Percentiles rank a stretch among this genome's conserved stretches.
Evolutionary conservation across 768 basidiomycete genomes (phyloP).

Genomic region (Amanita brunnescens): DNA sequence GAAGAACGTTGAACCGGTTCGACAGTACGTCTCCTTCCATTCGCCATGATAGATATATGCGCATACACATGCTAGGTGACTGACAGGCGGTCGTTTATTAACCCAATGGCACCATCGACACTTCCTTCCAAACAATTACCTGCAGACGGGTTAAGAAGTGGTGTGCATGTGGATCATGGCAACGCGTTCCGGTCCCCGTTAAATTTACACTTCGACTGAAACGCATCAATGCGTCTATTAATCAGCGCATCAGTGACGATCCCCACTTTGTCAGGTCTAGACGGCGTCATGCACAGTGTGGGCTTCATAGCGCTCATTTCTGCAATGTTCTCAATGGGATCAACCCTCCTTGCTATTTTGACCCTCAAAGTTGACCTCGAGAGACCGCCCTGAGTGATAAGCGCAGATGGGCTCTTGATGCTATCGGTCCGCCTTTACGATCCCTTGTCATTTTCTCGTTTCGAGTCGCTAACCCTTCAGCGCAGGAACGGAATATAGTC

Average conservation of each 20-base stretch:
- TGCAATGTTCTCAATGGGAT: slow-evolving; percentile 60
- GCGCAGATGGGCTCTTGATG: slow-evolving; percentile 48
- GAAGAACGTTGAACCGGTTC: slow-evolving; percentile 51
- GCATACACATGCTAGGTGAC: too few relatives aligned
- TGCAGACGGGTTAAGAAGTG: slow-evolving; percentile 42
- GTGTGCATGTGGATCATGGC: slow-evolving; percentile 60
- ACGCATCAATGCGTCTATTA: slow-evolving; percentile 78
- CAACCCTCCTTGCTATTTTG: slow-evolving; percentile 63
- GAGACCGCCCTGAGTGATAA: slow-evolving; percentile 36
- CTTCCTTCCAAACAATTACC: slow-evolving; percentile 45
- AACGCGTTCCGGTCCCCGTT: slow-evolving; percentile 19
- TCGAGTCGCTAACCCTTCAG: too few relatives aligned
- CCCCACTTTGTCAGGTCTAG: slow-evolving; percentile 69
- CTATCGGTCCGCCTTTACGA: too few relatives aligned
- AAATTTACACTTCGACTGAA: too few relatives aligned
- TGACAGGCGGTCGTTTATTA: too few relatives aligned
- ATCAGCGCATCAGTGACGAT: slow-evolving; percentile 78
- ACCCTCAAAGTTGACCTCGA: slow-evolving; percentile 61
- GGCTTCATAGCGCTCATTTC: slow-evolving; percentile 63
- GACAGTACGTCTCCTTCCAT: slow-evolving; percentile 14
- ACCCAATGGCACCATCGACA: too few relatives aligned
- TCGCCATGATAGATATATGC: background rate
- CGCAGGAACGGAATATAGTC: slow-evolving; percentile 49
- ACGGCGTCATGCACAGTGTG: slow-evolving; percentile 51
- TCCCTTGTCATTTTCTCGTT: too few relatives aligned